phyloP scores from a whole-genome alignment of 768 basidiomycete genomes.

The Mycena haematopus region DNA sequence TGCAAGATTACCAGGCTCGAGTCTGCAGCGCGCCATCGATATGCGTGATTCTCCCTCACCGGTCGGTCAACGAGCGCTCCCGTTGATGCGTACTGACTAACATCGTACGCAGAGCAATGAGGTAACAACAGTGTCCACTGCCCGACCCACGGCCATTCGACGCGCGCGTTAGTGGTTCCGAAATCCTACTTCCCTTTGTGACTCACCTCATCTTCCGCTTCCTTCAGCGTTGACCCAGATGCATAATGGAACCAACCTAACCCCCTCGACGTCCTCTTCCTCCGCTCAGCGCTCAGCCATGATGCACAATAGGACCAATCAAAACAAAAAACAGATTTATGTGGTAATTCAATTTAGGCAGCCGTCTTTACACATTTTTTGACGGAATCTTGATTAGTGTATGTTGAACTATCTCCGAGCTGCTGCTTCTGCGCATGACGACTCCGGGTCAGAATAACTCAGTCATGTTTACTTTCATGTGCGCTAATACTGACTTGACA shows the following conservation, averaged over 20 bases:
- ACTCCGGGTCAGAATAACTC: not conserved
- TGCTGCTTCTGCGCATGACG: not conserved
- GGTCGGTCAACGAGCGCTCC: not conserved
- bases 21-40: too few relatives aligned
- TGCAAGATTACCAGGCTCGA: not conserved
- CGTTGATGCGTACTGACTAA: too few relatives aligned
- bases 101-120: not conserved
- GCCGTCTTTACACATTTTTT: not conserved
- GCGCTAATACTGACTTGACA: not conserved
- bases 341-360: not conserved
- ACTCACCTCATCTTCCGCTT: not conserved
- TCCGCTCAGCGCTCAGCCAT: not conserved
- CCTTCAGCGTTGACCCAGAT: not conserved
- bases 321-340: not conserved
- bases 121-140: too few relatives aligned
- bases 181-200: too few relatives aligned
- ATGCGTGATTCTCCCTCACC: not conserved
- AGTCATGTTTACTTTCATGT: not conserved
- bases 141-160: not conserved
- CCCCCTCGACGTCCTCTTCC: not conserved
- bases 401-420: not conserved
- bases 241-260: not conserved
- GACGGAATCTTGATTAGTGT: not conserved
- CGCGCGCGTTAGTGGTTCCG: slow-evolving; percentile 4
- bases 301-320: not conserved